phyloP scores from a whole-genome alignment of 1,139 yeast species.

The Suhomyces bribrorum region DNA sequence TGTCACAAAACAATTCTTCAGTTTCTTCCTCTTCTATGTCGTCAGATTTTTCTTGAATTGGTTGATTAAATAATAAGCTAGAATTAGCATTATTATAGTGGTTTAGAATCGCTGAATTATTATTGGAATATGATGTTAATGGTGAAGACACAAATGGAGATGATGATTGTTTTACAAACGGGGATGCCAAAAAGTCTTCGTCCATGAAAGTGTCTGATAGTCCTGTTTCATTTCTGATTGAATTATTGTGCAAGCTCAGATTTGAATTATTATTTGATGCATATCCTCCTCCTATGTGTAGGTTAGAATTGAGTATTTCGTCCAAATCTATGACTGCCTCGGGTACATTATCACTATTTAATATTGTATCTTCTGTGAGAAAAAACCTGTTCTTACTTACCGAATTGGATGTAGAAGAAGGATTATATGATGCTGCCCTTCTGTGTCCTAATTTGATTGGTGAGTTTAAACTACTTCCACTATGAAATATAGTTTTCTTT shows the following conservation, averaged over 20 bases:
- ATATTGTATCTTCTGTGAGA: slow-evolving; percentile 35
- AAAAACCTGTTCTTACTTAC: slow-evolving; percentile 27
- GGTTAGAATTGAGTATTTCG: slow-evolving; percentile 50
- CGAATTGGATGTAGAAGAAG: slow-evolving; percentile 17
- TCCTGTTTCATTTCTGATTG: slow-evolving; percentile 51
- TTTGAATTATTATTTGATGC: slow-evolving; percentile 12
- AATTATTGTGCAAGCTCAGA: slow-evolving; percentile 18
- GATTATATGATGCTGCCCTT: slow-evolving; percentile 20
- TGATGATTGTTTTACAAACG: slow-evolving; percentile 29
- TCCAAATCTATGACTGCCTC: slow-evolving; percentile 67
- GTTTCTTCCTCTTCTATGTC: slow-evolving; percentile 30
- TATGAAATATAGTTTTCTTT: slow-evolving; percentile 11
- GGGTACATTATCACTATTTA: slow-evolving; percentile 47
- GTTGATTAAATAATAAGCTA: slow-evolving; percentile 31
- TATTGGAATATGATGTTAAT: slow-evolving; percentile 22
- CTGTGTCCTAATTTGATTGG: slow-evolving; percentile 36
- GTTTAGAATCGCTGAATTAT: slow-evolving; percentile 7
- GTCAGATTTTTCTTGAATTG: slow-evolving; percentile 31
- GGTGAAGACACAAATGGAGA: slow-evolving; percentile 30
- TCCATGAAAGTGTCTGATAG: slow-evolving; percentile 35
- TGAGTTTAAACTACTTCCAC: slow-evolving; percentile 30
- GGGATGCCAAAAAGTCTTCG: slow-evolving; percentile 39
- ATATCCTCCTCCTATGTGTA: slow-evolving; percentile 29
- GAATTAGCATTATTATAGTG: slow-evolving; percentile 1
- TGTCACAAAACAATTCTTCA: slow-evolving; percentile 7